Evolutionary conservation across 192 early-diverging fungal species (phyloP).

Genomic region (Backusella mclennaniae): DNA sequence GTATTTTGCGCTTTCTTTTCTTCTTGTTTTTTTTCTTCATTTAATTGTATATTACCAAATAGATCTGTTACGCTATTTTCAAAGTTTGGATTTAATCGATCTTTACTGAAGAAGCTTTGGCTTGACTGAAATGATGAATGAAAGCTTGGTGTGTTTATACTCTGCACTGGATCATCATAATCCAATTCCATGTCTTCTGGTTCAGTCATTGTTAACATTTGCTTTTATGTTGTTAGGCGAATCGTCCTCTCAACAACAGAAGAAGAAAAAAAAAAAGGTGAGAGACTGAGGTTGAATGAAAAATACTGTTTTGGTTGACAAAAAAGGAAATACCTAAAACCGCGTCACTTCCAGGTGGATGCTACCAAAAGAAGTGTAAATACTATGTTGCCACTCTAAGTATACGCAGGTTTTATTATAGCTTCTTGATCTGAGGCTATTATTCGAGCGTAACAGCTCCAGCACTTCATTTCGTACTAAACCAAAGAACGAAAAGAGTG

Average conservation of each 20-base stretch:
- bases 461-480: too few species aligned
- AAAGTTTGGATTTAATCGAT: not conserved
- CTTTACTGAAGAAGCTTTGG: not conserved
- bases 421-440: too few species aligned
- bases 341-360: not conserved
- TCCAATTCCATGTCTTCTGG: not conserved
- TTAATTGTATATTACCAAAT: conserved; percentile 5
- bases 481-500: too few species aligned
- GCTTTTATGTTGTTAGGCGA: not conserved
- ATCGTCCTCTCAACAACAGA: not conserved
- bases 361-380: too few species aligned
- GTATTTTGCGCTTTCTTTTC: not conserved
- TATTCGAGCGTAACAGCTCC: too few species aligned
- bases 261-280: not conserved
- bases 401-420: too few species aligned
- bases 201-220: not conserved
- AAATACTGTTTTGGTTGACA: not conserved
- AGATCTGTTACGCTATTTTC: not conserved
- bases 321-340: not conserved
- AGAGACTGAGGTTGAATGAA: not conserved
- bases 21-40: not conserved
- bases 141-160: not conserved
- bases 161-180: not conserved
- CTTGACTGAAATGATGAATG: not conserved
- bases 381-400: too few species aligned